Evolutionary conservation across 2,329 filamentous ascomycete species (phyloP).

Genomic region (Teratosphaeria pseudoeucalypti): DNA sequence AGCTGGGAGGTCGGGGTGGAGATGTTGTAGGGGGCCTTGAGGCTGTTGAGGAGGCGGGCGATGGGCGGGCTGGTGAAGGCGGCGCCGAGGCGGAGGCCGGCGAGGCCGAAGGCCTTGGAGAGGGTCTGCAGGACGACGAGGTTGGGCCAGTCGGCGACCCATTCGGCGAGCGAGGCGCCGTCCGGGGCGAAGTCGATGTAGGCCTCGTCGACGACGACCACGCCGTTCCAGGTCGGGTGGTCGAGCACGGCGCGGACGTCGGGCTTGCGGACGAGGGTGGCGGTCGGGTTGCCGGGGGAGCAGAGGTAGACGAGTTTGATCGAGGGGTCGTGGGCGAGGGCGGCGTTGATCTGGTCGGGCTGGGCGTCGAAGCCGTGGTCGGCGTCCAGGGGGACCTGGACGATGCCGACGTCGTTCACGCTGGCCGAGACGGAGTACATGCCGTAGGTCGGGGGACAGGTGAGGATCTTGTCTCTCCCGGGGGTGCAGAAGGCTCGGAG

Average conservation of each 20-base stretch:
- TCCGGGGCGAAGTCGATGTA: constrained; percentile 89
- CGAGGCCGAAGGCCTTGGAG: constrained; percentile 94
- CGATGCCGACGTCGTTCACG: constrained; percentile 80
- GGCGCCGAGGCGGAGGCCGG: constrained; percentile 80
- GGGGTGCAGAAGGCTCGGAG: constrained; percentile 88
- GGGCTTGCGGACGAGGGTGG: constrained; percentile 62
- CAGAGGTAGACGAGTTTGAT: constrained; percentile 91
- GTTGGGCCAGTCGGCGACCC: constrained; percentile 87
- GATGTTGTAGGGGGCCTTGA: constrained; percentile 96
- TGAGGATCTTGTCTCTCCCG: constrained; percentile 78
- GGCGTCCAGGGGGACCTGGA: constrained; percentile 71
- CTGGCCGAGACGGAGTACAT: constrained; percentile 96
- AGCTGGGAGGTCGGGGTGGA: constrained; percentile 77
- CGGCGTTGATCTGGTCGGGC: constrained; percentile 54
- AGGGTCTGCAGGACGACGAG: constrained; percentile 96
- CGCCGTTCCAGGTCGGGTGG: constrained; percentile 88
- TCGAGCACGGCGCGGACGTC: constrained; percentile 65
- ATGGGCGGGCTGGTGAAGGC: constrained; percentile 70
- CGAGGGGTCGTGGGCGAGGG: constrained; percentile 50
- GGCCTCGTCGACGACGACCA: constrained; percentile 88
- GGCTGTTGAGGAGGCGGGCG: constrained; percentile 70
- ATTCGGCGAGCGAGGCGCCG: constrained; percentile 73
- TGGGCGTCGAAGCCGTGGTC: constrained; percentile 66
- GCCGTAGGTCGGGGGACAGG: constrained; percentile 93
- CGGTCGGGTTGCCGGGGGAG: constrained; percentile 92